A percentile compares a stretch with the other conserved stretches of the same genome.
These are phyloP conservation scores for Lagenaria siceraria DNA, from an alignment of 306 rosid genomes.

Conservation along the genomic window DNA sequence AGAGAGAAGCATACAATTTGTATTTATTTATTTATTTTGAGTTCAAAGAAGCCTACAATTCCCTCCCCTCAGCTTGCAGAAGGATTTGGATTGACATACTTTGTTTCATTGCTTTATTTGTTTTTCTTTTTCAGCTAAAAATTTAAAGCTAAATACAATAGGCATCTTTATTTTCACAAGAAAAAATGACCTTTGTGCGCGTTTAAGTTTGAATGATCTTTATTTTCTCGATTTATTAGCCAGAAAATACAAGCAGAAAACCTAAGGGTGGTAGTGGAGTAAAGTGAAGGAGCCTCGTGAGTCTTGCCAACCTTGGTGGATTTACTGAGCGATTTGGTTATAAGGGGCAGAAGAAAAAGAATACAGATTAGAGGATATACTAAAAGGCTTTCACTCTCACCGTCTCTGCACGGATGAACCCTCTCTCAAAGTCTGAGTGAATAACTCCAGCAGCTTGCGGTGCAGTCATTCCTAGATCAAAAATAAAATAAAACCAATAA, in stretches of 20 bases:
- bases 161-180: neutral
- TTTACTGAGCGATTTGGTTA: neutral
- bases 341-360: neutral
- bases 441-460: constrained; percentile 99
- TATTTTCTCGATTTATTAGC: neutral
- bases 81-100: neutral
- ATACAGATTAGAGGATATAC: neutral
- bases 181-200: neutral
- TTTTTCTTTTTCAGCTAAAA: neutral
- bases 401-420: constrained; percentile 94
- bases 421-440: constrained; percentile 98
- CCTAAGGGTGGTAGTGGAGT: neutral
- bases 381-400: constrained; percentile 30
- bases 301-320: neutral
- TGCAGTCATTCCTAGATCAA: constrained; percentile 86
- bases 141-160: neutral
- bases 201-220: neutral
- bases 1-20: neutral
- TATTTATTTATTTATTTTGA: too few relatives aligned
- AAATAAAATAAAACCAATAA: constrained; percentile 17
- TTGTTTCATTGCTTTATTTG: neutral
- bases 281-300: neutral
- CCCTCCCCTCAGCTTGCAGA: neutral
- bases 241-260: neutral
- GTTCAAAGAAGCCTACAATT: neutral